phyloP scores from a whole-genome alignment of 352 stramenopile species.

The Plasmopara viticola region DNA sequence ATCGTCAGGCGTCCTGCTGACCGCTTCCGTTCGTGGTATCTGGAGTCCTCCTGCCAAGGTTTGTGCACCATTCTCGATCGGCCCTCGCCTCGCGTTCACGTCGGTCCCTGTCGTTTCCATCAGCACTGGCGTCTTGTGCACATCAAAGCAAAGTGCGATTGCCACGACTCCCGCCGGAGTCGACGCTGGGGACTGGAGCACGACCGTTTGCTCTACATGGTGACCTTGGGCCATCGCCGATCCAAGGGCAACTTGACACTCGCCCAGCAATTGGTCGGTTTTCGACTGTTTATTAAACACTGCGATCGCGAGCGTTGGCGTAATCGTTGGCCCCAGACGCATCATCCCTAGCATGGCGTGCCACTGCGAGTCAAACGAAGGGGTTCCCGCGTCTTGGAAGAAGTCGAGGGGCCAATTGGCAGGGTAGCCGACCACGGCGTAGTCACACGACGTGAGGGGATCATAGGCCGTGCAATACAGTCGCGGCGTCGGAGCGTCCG shows the following conservation, averaged over 20 bases:
- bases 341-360: conserved; percentile 40
- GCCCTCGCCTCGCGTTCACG: conserved; percentile 3
- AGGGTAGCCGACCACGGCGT: conserved; percentile 61
- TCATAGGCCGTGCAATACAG: conserved; percentile 85
- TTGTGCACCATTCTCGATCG: conserved; percentile 19
- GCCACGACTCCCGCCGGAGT: conserved; percentile 33
- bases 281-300: conserved; percentile 72
- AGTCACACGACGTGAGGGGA: conserved; percentile 71
- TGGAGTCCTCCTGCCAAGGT: conserved; percentile 25
- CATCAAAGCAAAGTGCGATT: conserved; percentile 57
- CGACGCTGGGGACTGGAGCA: conserved; percentile 28
- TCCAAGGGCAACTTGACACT: conserved; percentile 66
- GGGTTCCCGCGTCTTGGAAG: conserved; percentile 41
- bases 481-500: conserved; percentile 10
- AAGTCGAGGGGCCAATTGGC: conserved; percentile 56
- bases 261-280: conserved; percentile 58
- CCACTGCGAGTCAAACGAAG: conserved; percentile 54
- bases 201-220: conserved; percentile 61
- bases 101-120: background rate
- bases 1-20: conserved; percentile 11
- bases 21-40: conserved; percentile 8
- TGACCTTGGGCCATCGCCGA: conserved; percentile 64
- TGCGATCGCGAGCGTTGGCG: conserved; percentile 55
- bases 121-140: conserved; percentile 27
- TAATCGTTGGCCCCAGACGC: conserved; percentile 50